These are phyloP conservation scores for Plasmodium relictum DNA, from an alignment of 169 alveolate species.

Conservation along the genomic window DNA sequence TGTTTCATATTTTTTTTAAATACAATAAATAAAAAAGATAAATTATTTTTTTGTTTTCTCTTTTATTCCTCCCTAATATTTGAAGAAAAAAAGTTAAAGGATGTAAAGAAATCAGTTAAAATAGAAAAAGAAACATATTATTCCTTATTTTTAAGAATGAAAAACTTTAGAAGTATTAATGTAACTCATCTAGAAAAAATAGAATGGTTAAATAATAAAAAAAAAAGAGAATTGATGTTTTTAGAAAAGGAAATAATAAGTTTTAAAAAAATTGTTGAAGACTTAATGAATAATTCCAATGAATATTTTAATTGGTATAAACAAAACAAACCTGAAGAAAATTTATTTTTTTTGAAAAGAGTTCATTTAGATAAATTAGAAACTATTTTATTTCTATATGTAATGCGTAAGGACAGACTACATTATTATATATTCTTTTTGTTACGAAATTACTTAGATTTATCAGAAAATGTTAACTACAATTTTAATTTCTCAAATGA, in stretches of 20 bases:
- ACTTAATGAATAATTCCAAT: constrained; percentile 40
- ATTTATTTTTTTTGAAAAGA: constrained; percentile 42
- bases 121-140: constrained; percentile 56
- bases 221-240: constrained; percentile 34
- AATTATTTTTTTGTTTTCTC: constrained; percentile 36
- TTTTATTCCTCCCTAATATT: constrained; percentile 54
- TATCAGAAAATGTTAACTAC: constrained; percentile 36
- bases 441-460: constrained; percentile 47
- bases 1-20: constrained; percentile 67
- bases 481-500: constrained; percentile 25
- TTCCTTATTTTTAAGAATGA: constrained; percentile 31
- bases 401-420: constrained; percentile 68
- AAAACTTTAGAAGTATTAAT: background rate
- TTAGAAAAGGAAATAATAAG: constrained; percentile 18
- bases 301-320: constrained; percentile 70
- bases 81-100: constrained; percentile 43
- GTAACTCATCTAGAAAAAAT: background rate
- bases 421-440: constrained; percentile 34
- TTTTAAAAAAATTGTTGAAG: constrained; percentile 34
- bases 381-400: constrained; percentile 34
- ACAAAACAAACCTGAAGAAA: constrained; percentile 38
- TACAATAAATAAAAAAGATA: constrained; percentile 47
- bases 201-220: constrained; percentile 55
- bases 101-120: constrained; percentile 18
- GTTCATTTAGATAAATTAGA: constrained; percentile 48